Evolutionary conservation across 2,329 filamentous ascomycete species (phyloP).

Genomic region (Trichophaea hybrida): DNA sequence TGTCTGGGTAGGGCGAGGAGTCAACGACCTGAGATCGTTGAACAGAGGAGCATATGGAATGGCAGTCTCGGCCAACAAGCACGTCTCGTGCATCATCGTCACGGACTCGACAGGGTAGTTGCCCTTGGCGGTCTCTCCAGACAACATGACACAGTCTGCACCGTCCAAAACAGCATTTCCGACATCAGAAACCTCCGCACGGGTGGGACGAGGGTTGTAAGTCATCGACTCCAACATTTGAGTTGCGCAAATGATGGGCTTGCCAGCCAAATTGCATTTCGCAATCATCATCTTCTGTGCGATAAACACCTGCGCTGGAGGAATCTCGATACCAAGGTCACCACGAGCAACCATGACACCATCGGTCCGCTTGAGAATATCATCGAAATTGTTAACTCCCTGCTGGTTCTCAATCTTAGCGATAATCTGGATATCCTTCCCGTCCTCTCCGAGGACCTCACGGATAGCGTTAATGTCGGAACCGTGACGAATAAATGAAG

Average conservation of each 20-base stretch:
- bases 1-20: slow-evolving; percentile 69
- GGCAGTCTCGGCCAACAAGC: slow-evolving; percentile 88
- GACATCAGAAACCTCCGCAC: slow-evolving; percentile 96
- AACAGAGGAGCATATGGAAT: slow-evolving; percentile 96
- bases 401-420: slow-evolving; percentile 99
- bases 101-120: slow-evolving; percentile 86
- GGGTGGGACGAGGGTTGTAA: slow-evolving; percentile 95
- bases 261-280: slow-evolving; percentile 98
- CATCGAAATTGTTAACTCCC: slow-evolving; percentile 98
- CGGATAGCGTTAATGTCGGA: slow-evolving; percentile 91
- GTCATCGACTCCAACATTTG: slow-evolving; percentile 99
- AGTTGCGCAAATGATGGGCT: slow-evolving; percentile 96
- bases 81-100: slow-evolving; percentile 95
- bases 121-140: slow-evolving; percentile 97
- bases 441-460: slow-evolving; percentile 74
- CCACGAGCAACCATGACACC: slow-evolving; percentile 99
- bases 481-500: slow-evolving; percentile 90
- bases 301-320: slow-evolving; percentile 94
- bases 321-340: slow-evolving; percentile 96
- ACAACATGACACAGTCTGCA: slow-evolving; percentile 98
- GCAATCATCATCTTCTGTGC: slow-evolving; percentile 99
- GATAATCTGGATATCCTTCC: slow-evolving; percentile 97
- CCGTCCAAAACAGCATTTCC: slow-evolving; percentile 96
- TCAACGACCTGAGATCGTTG: slow-evolving; percentile 78
- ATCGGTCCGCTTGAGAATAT: slow-evolving; percentile 90